Evolutionary conservation across 495 filamentous ascomycete genomes (phyloP).

Genomic region (Cetradonia linearis): DNA sequence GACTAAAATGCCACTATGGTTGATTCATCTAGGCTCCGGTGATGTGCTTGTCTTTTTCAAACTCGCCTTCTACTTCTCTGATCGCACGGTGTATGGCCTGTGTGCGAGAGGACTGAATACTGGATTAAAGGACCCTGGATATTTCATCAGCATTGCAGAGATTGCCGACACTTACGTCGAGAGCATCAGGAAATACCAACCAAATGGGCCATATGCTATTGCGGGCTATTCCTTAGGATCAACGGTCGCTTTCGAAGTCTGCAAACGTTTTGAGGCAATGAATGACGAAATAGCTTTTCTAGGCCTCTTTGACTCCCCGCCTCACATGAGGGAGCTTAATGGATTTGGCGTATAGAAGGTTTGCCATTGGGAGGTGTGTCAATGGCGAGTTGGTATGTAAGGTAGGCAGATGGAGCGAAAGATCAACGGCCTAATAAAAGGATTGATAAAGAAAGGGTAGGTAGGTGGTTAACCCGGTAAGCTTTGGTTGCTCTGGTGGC

Average conservation of each 20-base stretch:
- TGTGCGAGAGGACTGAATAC: conserved; percentile 40
- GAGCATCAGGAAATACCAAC: conserved; percentile 38
- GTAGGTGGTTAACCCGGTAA: too few species aligned
- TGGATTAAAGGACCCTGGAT: conserved; percentile 31
- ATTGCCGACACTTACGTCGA: conserved; percentile 32
- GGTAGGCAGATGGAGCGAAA: too few species aligned
- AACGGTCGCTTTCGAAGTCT: conserved; percentile 45
- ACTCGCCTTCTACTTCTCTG: conserved; percentile 36
- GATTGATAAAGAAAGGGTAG: too few species aligned
- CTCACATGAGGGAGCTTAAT: conserved; percentile 43
- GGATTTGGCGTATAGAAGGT: too few species aligned
- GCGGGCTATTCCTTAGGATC: conserved; percentile 46
- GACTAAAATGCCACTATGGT: conserved; percentile 41
- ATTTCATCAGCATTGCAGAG: conserved; percentile 33
- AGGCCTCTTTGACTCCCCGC: conserved; percentile 33
- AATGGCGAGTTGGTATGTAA: too few species aligned
- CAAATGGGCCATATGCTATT: conserved; percentile 45
- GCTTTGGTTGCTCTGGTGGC: too few species aligned
- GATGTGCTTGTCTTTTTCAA: conserved; percentile 47
- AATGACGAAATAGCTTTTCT: conserved; percentile 28
- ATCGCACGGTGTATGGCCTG: conserved; percentile 45
- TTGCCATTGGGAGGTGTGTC: too few species aligned
- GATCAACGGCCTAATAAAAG: too few species aligned
- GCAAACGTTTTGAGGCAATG: conserved; percentile 35
- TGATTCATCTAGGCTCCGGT: conserved; percentile 47